These are phyloP conservation scores for Houttuynia cordata DNA, from an alignment of 164 flowering plant genomes.

Conservation along the genomic window DNA sequence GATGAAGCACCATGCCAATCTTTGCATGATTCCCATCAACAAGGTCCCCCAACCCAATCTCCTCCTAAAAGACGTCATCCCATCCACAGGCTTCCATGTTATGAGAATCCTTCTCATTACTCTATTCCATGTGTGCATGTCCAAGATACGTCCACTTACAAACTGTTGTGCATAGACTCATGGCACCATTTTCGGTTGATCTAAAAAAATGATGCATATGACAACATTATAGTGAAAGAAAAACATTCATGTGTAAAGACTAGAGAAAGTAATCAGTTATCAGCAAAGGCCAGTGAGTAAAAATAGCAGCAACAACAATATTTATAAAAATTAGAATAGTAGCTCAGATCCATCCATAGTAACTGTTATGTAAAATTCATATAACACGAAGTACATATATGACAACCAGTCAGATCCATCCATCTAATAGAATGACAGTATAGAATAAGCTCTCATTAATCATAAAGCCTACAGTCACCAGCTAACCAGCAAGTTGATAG, in stretches of 20 bases:
- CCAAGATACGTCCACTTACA: slow-evolving; percentile 99
- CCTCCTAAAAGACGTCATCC: slow-evolving; percentile 99
- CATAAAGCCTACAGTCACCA: no score
- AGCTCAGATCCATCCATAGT: no score
- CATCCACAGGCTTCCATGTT: slow-evolving; percentile 97
- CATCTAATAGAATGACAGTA: no score
- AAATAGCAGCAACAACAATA: no score
- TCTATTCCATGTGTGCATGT: slow-evolving; percentile 94
- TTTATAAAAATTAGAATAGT: no score
- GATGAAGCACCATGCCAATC: slow-evolving; percentile 52
- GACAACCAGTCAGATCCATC: slow-evolving; percentile 99
- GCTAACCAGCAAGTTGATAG: no score
- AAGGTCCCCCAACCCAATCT: slow-evolving; percentile 92
- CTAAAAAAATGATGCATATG: slow-evolving; percentile 17
- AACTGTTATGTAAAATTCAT: background rate
- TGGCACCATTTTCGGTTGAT: slow-evolving; percentile 94
- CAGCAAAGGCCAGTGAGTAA: no score
- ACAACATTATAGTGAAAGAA: background rate
- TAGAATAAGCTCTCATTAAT: no score
- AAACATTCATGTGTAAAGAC: background rate
- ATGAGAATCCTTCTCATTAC: slow-evolving; percentile 51
- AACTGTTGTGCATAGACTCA: slow-evolving; percentile 96
- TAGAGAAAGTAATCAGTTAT: background rate
- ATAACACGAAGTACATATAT: slow-evolving; percentile 40
- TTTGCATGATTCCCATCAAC: slow-evolving; percentile 93